phyloP scores from a whole-genome alignment of 2,329 filamentous ascomycete species.

The Phaeosphaeriaceae sp. region DNA sequence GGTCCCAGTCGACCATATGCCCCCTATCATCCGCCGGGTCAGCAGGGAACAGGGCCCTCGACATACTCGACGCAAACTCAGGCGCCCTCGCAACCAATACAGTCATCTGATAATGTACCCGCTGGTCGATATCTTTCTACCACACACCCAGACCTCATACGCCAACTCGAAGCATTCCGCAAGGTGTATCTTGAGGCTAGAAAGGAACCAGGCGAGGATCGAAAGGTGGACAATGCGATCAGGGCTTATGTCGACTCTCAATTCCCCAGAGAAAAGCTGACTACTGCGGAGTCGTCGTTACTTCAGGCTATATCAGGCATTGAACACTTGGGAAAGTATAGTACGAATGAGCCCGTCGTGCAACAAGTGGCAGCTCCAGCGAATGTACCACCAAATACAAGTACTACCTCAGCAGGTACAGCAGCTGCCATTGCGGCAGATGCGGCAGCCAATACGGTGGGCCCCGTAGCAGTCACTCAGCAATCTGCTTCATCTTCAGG shows the following conservation, averaged over 20 bases:
- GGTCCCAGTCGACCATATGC: slow-evolving; percentile 35
- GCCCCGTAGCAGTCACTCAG: slow-evolving; percentile 3
- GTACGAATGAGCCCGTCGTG: slow-evolving; percentile 13
- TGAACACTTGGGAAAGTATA: slow-evolving; percentile 21
- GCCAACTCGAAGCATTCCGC: slow-evolving; percentile 44
- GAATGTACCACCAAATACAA: slow-evolving; percentile 16
- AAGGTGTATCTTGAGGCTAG: slow-evolving; percentile 35
- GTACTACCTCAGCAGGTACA: slow-evolving; percentile 28
- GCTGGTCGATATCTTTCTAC: slow-evolving; percentile 39
- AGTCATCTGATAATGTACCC: slow-evolving; percentile 12
- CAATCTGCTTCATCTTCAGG: slow-evolving; percentile 5
- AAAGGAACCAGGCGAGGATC: slow-evolving; percentile 31
- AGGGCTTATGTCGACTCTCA: slow-evolving; percentile 37
- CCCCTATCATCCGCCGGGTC: slow-evolving; percentile 31
- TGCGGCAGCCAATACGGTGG: slow-evolving; percentile 31
- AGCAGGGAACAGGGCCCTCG: slow-evolving; percentile 22
- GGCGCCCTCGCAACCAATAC: slow-evolving; percentile 7
- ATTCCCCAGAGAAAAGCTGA: slow-evolving; percentile 31
- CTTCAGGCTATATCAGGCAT: slow-evolving; percentile 34
- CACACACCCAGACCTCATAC: slow-evolving; percentile 36
- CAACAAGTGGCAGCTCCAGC: slow-evolving; percentile 18
- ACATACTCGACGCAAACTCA: slow-evolving; percentile 19
- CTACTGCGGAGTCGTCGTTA: slow-evolving; percentile 29
- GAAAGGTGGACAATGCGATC: slow-evolving; percentile 44
- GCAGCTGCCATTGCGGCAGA: slow-evolving; percentile 45